phyloP scores from a whole-genome alignment of 768 basidiomycete genomes.

The Crepidotus variabilis region DNA sequence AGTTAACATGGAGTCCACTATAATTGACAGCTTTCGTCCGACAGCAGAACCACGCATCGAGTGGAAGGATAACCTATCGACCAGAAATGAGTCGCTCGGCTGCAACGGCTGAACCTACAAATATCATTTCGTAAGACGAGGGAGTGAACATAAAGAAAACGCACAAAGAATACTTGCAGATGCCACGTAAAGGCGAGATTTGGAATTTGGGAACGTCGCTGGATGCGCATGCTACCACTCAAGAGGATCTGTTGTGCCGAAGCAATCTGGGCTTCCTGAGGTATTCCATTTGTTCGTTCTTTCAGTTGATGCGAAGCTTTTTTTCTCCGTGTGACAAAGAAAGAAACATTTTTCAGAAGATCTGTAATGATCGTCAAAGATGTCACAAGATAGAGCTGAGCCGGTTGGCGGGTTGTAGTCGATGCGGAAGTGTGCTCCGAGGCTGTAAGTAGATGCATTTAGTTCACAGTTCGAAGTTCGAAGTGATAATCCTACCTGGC shows the following conservation, averaged over 20 bases:
- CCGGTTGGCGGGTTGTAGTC: conserved; percentile 2
- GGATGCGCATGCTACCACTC: conserved; percentile 22
- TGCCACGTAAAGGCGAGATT: conserved; percentile 22
- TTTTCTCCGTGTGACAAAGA: background rate
- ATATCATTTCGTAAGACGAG: background rate
- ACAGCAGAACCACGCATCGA: too few species aligned
- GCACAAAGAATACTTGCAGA: conserved; percentile 19
- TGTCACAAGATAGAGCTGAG: background rate
- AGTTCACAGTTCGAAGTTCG: too few species aligned
- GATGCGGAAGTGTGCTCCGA: conserved; percentile 7
- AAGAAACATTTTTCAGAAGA: background rate
- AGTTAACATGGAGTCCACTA: too few species aligned
- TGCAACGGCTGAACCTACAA: conserved; percentile 11
- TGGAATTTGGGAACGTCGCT: conserved; percentile 17
- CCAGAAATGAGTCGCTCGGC: conserved; percentile 27
- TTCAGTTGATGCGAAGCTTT: background rate
- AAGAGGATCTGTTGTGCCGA: too few species aligned
- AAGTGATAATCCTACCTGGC: too few species aligned
- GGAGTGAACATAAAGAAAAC: conserved; percentile 16
- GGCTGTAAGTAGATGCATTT: too few species aligned
- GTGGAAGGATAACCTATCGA: too few species aligned
- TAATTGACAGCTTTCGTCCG: too few species aligned
- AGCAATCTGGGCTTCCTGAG: conserved; percentile 12
- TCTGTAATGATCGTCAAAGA: background rate
- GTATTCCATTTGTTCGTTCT: conserved; percentile 21